Evolutionary conservation across 129 eudicot genomes (phyloP), one percentile per base, ranked within the genome.

Genomic region (Sambucus nigra): DNA sequence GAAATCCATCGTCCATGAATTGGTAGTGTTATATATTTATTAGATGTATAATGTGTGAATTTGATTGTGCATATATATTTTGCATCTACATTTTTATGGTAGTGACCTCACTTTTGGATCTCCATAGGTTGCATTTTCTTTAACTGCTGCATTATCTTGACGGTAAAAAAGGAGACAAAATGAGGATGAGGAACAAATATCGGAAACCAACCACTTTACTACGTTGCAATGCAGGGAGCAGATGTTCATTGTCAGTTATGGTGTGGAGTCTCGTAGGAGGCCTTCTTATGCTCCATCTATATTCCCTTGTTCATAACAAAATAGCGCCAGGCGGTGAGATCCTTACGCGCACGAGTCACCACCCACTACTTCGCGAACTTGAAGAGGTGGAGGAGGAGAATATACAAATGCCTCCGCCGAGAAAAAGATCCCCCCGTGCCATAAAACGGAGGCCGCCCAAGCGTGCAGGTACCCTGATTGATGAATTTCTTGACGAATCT

Each of bases 381-480:
- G 89, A 79, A 65, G 73, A 51, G 69, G 96, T 82, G 14, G 96
- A 92, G 57, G 96, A 92, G 72, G 99, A 92, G 52, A 71, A 44
- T 69, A 82, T 92, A 26, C 78, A 68, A 59, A 73, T 86, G 53
- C 99, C 99, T 15, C 96, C 94, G 16, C 99, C 96, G 58, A 72
- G 96, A 55, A 92, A 65, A 53, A 73, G 96, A 13, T 92, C 99
- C 33, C 91, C 94, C n/a, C 96, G 99, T 57, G 99, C 99, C 26
- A 75, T 60, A 24, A 86, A 92, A 69, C 42, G 42, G 42, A 72
- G 96, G 56, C 81, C 59, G 66, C 99, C 96, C 27, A 86, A 63
- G 59, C 64, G 68, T 40, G 71, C 80, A 10, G 82, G 84, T 22
- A 76, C 87, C 2, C 41, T 92, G 49, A 70, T 92, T 29, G 99